Conservation (phyloP, 1,284 basidiomycete species). For the Marasmius oreades region DNA sequence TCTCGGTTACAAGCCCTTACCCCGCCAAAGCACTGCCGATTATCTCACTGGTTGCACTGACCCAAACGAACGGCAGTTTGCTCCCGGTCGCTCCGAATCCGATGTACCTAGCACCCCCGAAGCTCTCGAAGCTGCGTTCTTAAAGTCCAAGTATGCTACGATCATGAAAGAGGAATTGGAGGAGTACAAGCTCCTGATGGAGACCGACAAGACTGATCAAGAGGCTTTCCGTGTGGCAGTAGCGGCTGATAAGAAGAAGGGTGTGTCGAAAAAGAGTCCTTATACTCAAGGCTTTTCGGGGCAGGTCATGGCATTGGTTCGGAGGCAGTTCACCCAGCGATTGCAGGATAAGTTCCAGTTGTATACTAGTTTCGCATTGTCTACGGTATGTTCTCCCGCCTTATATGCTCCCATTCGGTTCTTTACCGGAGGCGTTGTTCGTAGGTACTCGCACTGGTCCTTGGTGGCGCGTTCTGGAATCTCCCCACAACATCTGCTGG, state of each 20-base stretch:
- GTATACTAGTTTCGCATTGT: conserved; percentile 63
- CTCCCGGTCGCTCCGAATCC: conserved; percentile 57
- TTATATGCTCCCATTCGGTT: no score
- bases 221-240: conserved; percentile 78
- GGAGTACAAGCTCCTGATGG: conserved; percentile 66
- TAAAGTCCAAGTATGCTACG: conserved; percentile 47
- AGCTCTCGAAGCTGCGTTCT: conserved; percentile 68
- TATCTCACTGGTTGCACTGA: conserved; percentile 82
- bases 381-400: conserved; percentile 35
- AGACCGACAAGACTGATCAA: conserved; percentile 62
- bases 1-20: conserved; percentile 72
- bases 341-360: conserved; percentile 85
- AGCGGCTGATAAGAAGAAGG: conserved; percentile 75
- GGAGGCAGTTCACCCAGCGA: conserved; percentile 75
- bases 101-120: conserved; percentile 76
- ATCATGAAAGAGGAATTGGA: conserved; percentile 49
- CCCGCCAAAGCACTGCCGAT: conserved; percentile 74
- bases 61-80: conserved; percentile 83
- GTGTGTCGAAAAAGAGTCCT: conserved; percentile 81
- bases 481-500: conserved; percentile 73
- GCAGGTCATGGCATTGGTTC: conserved; percentile 71
- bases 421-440: no score
- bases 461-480: conserved; percentile 75
- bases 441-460: conserved; percentile 64
- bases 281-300: conserved; percentile 81